These are phyloP conservation scores for Cordyceps militaris DNA, from an alignment of 2,329 filamentous ascomycete species.

Conservation along the genomic window DNA sequence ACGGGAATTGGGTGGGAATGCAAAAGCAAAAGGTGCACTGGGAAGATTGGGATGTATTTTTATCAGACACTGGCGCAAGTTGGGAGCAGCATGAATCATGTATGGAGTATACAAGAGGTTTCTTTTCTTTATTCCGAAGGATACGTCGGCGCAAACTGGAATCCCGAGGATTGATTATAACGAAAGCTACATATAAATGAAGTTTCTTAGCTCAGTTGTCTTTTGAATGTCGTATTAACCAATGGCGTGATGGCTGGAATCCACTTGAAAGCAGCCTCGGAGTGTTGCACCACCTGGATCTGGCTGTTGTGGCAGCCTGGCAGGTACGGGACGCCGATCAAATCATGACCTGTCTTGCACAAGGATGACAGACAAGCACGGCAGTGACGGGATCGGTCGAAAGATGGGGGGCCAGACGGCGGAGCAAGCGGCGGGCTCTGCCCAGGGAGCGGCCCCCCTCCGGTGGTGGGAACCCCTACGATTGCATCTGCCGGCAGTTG, in stretches of 20 bases:
- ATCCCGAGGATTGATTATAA: neutral
- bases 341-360: neutral
- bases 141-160: neutral
- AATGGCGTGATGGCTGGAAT: neutral
- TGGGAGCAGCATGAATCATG: neutral
- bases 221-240: neutral
- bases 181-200: neutral
- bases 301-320: neutral
- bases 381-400: neutral
- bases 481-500: too few species aligned
- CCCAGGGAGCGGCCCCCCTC: too few species aligned
- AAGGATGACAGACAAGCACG: neutral
- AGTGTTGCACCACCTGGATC: neutral
- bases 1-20: neutral
- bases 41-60: conserved; percentile 2
- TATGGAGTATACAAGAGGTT: neutral
- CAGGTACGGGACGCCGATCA: neutral
- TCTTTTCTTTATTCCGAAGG: neutral
- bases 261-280: neutral
- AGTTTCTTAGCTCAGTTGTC: neutral
- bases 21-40: conserved; percentile 1
- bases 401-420: neutral
- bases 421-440: too few species aligned
- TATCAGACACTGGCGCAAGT: neutral
- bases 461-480: too few species aligned